Base-by-base conservation (phyloP, 371 early-diverging fungal species). In the Chytridiales sp. region DNA sequence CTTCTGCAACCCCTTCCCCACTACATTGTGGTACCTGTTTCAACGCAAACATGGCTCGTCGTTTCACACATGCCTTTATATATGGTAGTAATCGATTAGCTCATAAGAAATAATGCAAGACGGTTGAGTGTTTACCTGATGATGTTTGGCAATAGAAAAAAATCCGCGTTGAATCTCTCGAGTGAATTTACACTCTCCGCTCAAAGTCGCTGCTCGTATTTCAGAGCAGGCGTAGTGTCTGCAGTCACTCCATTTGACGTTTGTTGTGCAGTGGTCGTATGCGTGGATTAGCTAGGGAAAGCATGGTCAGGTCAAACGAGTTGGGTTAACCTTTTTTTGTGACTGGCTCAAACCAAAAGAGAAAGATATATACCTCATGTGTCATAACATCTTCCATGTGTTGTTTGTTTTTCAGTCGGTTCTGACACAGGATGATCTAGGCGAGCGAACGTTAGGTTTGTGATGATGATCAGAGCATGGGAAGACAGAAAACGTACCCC, bases 201-300 rank as follows among this genome's bases (percentile, higher is more conserved):
- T 88, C 54, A 96, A 70, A 61, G 84, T 90, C 8, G 92, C 92
- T 1, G 98, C 98, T 24, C 97, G 81, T 38, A 97, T 83, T 86
- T 91, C 95, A 27, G 92, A 83, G 69, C 98, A 97, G 1, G 97
- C 97, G 64, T 91, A 89, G 67, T 96, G 95, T 39, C 84, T 82
- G 55, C 89, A 76, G 64, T 92, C 89, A 54, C 72, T 76, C 91
- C 91, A 91, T 59, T 93, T 86, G 4, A 93, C 75, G 43, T 88
- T 85, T 64, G 88, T 89, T 59, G 85, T 83, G 60, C 79, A 87
- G 64, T 90, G 85, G 65, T 96, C 97, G 69, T 88, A 95, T 56
- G 94, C 92, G 71, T 97, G 97, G n/a, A 97, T 80, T 81, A 94
- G 88, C 72, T 96, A 26, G 19, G 15, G 30, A n/a, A n/a, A n/a